phyloP scores from a whole-genome alignment of 2,329 filamentous ascomycete genomes.

The Nemania diffusa region DNA sequence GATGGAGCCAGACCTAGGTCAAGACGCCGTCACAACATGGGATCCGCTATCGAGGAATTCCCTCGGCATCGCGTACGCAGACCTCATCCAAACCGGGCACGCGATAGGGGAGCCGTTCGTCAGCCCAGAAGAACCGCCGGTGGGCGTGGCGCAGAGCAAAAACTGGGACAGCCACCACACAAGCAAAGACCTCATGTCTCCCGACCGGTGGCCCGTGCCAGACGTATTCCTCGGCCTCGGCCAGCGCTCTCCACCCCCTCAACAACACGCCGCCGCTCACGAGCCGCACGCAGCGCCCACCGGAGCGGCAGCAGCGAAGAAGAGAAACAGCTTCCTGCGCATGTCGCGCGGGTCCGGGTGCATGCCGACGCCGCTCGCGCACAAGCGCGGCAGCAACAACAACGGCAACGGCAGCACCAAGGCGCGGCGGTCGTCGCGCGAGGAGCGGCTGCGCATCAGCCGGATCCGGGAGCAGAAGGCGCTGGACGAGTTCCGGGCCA shows the following conservation, averaged over 20 bases:
- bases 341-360: slow-evolving; percentile 31
- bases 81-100: slow-evolving; percentile 40
- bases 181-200: slow-evolving; percentile 39
- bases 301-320: slow-evolving; percentile 33
- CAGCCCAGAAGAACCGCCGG: slow-evolving; percentile 14
- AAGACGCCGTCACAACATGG: slow-evolving; percentile 43
- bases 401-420: no score
- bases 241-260: slow-evolving; percentile 33
- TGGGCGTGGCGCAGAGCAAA: slow-evolving; percentile 23
- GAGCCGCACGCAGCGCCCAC: slow-evolving; percentile 27
- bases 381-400: slow-evolving; percentile 31
- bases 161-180: slow-evolving; percentile 41
- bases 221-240: slow-evolving; percentile 30
- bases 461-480: slow-evolving; percentile 36
- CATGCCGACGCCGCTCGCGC: slow-evolving; percentile 35
- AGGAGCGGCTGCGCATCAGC: slow-evolving; percentile 36
- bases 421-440: slow-evolving; percentile 34
- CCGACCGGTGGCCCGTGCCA: slow-evolving; percentile 41
- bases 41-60: slow-evolving; percentile 43
- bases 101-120: slow-evolving; percentile 22
- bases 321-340: slow-evolving; percentile 15
- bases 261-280: background rate
- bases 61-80: slow-evolving; percentile 46
- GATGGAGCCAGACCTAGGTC: slow-evolving; percentile 23
- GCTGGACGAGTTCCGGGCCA: slow-evolving; percentile 30